Base-by-base conservation (phyloP, 1,139 yeast genomes). In the Candida pseudoviswanathii region DNA sequence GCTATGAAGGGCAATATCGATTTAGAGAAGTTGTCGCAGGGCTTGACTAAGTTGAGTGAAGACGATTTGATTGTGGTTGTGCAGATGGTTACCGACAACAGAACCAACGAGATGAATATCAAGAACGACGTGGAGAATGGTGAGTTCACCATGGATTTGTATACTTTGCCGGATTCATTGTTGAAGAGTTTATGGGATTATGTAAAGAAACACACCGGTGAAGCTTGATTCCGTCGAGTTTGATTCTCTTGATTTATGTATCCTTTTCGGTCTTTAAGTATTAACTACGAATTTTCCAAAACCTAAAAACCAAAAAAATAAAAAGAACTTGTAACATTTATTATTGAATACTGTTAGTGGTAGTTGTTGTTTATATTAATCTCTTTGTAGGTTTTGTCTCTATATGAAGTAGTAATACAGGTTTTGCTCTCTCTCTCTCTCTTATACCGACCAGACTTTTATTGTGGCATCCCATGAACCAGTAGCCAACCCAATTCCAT, bases 121-220 rank as follows among this genome's bases (percentile, higher is more conserved):
- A 91, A 92, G 66, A 94, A 94, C 69, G 97, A 94, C 65, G 92
- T 89, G 46, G 98, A 92, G 56, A 95, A 90, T 62, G 99, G 99
- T 45, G 99, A 94, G 73, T 94, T 94, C 68, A 92, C 96, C 52
- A 90, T 94, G 89, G 99, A 94, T 70, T 78, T 94, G 61, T 92
- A 85, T 68, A 92, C 98, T 41, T 78, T 94, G 59, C 99, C 99
- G 22, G 98, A 92, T 66, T 85, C 90, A 40, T 77, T 94, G 65
- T 81, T 94, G 68, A 90, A 88, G 71, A 89, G 96, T 78, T 78
- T 94, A 68, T 91, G 96, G 96, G 98, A 94, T 59, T 92, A 89
- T 66, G 96, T 90, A 44, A 85, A 84, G 69, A 89, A 89, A 70
- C 84, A 78, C 59, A 72, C 75, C 24, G 78, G 75, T 48, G 80